Evolutionary conservation across 768 basidiomycete species (phyloP).

Genomic region (Crucibulum laeve): DNA sequence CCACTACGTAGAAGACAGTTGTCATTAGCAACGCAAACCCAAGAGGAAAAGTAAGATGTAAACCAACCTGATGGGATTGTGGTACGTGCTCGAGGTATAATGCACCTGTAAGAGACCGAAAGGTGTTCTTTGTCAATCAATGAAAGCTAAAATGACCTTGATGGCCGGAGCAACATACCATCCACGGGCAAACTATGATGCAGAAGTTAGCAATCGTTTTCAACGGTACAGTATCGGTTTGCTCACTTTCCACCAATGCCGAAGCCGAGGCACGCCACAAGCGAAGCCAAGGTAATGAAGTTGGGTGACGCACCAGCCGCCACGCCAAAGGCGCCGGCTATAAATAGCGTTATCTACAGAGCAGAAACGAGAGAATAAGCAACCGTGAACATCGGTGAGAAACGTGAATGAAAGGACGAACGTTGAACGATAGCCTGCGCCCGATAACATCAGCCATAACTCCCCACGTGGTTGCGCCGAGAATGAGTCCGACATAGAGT

Average conservation of each 20-base stretch:
- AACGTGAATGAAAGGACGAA: constrained; percentile 4
- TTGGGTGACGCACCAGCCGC: constrained; percentile 41
- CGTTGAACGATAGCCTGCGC: constrained; percentile 40
- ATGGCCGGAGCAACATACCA: constrained; percentile 25
- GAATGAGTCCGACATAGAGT: constrained; percentile 43
- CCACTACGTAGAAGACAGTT: no score
- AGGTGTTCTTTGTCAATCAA: neutral
- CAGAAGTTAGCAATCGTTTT: constrained; percentile 13
- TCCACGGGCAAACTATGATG: constrained; percentile 37
- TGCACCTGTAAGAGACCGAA: constrained; percentile 22
- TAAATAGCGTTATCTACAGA: constrained; percentile 22
- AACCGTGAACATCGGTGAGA: neutral
- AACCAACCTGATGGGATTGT: constrained; percentile 30
- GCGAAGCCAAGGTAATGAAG: constrained; percentile 40
- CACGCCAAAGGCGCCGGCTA: constrained; percentile 45
- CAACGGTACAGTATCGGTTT: constrained; percentile 15
- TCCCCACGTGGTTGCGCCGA: constrained; percentile 47
- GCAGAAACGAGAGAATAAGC: neutral
- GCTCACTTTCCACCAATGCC: constrained; percentile 50
- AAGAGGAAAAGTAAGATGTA: constrained; percentile 8
- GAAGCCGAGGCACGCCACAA: constrained; percentile 43
- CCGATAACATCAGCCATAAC: constrained; percentile 46
- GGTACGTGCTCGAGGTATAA: constrained; percentile 43
- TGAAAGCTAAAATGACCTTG: neutral
- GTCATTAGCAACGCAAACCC: constrained; percentile 20